Conservation (phyloP, 192 early-diverging fungal genomes). For the Coemansia brasiliensis region DNA sequence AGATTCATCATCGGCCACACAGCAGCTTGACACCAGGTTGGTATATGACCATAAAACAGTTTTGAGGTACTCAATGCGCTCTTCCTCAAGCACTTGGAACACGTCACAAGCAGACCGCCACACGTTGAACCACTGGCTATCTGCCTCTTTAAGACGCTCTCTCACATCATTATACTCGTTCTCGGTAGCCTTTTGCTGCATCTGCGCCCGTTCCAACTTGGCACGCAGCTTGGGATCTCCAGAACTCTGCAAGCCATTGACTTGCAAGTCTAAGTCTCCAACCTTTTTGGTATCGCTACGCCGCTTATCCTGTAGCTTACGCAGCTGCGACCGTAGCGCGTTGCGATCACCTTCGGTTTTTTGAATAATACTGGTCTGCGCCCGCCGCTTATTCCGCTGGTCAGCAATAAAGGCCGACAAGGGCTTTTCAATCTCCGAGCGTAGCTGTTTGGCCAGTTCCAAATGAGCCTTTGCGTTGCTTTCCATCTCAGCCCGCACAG, state of each 20-base stretch:
- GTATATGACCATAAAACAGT: conserved; percentile 62
- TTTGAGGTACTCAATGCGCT: conserved; percentile 69
- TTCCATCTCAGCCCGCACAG: conserved; percentile 64
- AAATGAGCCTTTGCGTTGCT: conserved; percentile 62
- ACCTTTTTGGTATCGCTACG: conserved; percentile 57
- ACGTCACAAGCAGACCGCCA: conserved; percentile 54
- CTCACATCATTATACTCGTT: conserved; percentile 41
- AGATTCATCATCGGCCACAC: conserved; percentile 73
- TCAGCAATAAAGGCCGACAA: conserved; percentile 62
- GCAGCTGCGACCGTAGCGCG: conserved; percentile 44
- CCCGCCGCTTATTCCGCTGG: conserved; percentile 66
- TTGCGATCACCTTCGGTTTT: conserved; percentile 53
- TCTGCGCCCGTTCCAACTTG: conserved; percentile 49
- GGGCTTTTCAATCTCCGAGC: conserved; percentile 60
- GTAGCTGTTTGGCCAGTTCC: conserved; percentile 64
- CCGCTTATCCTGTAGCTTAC: conserved; percentile 60
- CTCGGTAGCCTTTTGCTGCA: conserved; percentile 44
- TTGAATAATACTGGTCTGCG: conserved; percentile 47
- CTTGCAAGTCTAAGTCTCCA: conserved; percentile 46
- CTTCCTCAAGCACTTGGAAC: conserved; percentile 64
- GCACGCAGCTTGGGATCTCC: conserved; percentile 42
- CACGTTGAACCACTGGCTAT: conserved; percentile 47
- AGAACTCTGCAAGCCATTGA: conserved; percentile 41
- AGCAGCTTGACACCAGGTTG: conserved; percentile 70
- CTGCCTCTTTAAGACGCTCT: conserved; percentile 39